Conservation (phyloP, 2,329 filamentous ascomycete genomes). For the Pseudophaeomoniella oleicola region DNA sequence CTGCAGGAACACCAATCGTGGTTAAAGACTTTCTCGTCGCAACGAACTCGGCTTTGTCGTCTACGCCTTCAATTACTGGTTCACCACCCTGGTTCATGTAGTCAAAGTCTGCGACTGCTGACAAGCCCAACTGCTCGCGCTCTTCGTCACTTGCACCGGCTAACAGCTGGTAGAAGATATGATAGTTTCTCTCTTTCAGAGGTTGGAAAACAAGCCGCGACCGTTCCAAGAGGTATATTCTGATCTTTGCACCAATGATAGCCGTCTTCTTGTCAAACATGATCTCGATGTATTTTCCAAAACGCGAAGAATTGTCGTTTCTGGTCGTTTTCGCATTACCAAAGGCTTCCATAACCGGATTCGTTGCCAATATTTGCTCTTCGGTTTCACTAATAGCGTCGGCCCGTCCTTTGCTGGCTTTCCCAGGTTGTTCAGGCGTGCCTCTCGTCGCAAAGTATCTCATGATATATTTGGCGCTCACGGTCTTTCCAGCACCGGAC, state of each 20-base stretch:
- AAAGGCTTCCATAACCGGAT: constrained; percentile 99
- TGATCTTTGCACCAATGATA: constrained; percentile 94
- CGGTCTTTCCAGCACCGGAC: constrained; percentile 96
- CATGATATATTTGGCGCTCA: constrained; percentile 99
- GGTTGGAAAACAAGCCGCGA: constrained; percentile 95
- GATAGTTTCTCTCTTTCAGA: constrained; percentile 94
- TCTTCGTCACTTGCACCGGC: constrained; percentile 79
- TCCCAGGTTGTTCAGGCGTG: constrained; percentile 72
- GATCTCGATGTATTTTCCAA: constrained; percentile 99
- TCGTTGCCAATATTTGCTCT: constrained; percentile 94
- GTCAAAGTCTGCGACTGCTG: constrained; percentile 79
- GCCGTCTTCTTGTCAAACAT: constrained; percentile 94
- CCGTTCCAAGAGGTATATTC: constrained; percentile 87
- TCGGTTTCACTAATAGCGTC: constrained; percentile 91
- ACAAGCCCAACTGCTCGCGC: constrained; percentile 61
- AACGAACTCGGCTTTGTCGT: constrained; percentile 87
- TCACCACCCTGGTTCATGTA: constrained; percentile 93
- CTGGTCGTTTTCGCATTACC: constrained; percentile 99
- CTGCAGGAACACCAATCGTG: constrained; percentile 67
- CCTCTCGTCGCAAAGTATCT: constrained; percentile 97
- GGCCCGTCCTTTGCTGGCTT: constrained; percentile 56
- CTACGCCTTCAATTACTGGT: constrained; percentile 81
- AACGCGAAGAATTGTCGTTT: constrained; percentile 97
- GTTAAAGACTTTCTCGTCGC: constrained; percentile 74
- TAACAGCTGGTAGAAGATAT: constrained; percentile 96